Evolutionary conservation across 441 rosid species (phyloP), one percentile per base, ranked within the genome.

Genomic region (Erodium texanum): DNA sequence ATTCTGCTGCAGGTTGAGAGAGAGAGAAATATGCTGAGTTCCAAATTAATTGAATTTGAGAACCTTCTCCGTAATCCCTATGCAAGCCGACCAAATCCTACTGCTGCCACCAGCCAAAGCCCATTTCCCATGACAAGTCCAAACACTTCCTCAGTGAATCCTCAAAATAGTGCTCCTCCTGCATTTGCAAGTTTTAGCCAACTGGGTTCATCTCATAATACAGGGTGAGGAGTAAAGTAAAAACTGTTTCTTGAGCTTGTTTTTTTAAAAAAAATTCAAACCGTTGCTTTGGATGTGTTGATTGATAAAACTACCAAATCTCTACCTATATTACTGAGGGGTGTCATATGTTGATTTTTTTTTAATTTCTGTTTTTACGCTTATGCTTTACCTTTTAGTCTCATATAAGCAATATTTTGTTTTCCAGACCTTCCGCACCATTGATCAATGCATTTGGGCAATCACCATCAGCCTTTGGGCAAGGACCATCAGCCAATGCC

Each of bases 21-120:
- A 76, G 97, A 94, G 80, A 85, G 94, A 77, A 86, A 69, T 77
- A 72, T 86, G 71, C 86, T 84, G 12, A 87, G 80, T 62, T 72
- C 86, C 66, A 94, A 89, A 78, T 70, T 88, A 80, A 72, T 74
- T 1, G 91, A 92, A 84, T 88, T 88, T 71, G 84, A 87, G 64
- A 83, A 79, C 71, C 81, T 92, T 77, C 84, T 87, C 36, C 86
- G 65, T 54, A 81, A 70, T 73, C 94, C 97, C 50, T 82, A 86
- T 73, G 66, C 48, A 63, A 82, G 83, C 64, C 75, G 86, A 10
- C 64, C 63, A 22, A 79, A 77, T 12, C 62, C 86, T 54, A 73
- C 66, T 66, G 29, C 38, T 64, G n/a, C 18, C 24, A 66, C 74
- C 43, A 68, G 76, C 71, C 84, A 77, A 73, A 76, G 74, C 20